Percentiles rank a stretch among this genome's conserved stretches.
Evolutionary conservation across 75 land plant species (phyloP).

Genomic region (Pinus albicaulis): DNA sequence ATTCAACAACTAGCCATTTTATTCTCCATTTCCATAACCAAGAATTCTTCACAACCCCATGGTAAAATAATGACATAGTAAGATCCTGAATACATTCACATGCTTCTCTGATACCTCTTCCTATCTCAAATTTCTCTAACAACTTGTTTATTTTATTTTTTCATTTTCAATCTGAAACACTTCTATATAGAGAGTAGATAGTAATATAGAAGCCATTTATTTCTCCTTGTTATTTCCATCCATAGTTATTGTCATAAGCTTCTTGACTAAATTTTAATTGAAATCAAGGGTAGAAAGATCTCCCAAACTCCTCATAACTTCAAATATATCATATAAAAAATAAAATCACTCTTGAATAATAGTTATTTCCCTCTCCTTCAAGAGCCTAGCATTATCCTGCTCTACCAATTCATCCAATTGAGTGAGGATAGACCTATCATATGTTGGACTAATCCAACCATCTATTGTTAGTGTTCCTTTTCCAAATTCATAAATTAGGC

Average conservation of each 20-base stretch:
- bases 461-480: no score
- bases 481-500: no score
- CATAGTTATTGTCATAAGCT: no score
- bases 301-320: no score
- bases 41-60: slow-evolving; percentile 87
- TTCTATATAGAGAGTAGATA: no score
- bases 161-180: no score
- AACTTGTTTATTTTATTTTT: slow-evolving; percentile 88
- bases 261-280: slow-evolving; percentile 86
- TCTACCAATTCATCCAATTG: slow-evolving; percentile 16
- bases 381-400: slow-evolving; percentile 42
- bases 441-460: slow-evolving; percentile 78
- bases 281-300: slow-evolving; percentile 79
- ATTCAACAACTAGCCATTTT: no score
- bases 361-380: slow-evolving; percentile 63
- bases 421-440: slow-evolving; percentile 21
- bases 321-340: slow-evolving; percentile 87
- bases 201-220: no score
- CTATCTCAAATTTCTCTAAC: slow-evolving; percentile 81
- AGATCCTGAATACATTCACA: slow-evolving; percentile 91
- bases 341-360: slow-evolving; percentile 92
- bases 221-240: no score
- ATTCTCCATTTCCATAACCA: slow-evolving; percentile 98
- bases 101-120: slow-evolving; percentile 80
- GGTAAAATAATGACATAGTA: slow-evolving; percentile 92